Evolutionary conservation across 495 filamentous ascomycete genomes (phyloP).

Genomic region (Xylaria sp.): DNA sequence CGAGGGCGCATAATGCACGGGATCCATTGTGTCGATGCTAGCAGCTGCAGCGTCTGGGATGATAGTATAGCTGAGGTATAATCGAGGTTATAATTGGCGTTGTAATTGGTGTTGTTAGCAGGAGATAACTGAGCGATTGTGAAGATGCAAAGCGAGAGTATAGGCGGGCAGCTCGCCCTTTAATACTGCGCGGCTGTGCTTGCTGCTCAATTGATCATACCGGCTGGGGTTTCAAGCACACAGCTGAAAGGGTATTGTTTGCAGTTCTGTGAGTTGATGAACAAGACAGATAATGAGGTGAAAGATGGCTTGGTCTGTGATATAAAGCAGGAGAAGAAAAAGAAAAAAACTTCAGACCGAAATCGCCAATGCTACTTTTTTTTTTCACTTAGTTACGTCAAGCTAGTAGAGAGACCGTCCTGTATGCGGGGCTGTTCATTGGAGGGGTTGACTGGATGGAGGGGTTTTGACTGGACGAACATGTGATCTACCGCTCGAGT

Average conservation of each 20-base stretch:
- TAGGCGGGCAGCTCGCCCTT: slow-evolving; percentile 23
- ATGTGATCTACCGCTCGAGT: slow-evolving; percentile 13
- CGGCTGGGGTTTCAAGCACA: slow-evolving; percentile 3
- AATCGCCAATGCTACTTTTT: slow-evolving; percentile 21
- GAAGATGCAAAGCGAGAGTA: not conserved
- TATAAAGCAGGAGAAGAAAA: slow-evolving; percentile 10
- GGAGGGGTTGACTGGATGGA: slow-evolving; percentile 24
- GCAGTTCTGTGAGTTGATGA: slow-evolving; percentile 1
- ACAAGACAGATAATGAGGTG: not conserved
- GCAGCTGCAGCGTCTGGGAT: not conserved
- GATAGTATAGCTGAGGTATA: too few relatives aligned
- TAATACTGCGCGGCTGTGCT: slow-evolving; percentile 21
- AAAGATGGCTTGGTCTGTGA: not conserved
- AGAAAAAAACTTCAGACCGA: slow-evolving; percentile 23
- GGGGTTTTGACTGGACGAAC: slow-evolving; percentile 19
- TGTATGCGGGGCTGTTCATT: slow-evolving; percentile 25
- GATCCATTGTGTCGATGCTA: slow-evolving; percentile 44
- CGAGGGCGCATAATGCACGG: slow-evolving; percentile 59
- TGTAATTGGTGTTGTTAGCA: too few relatives aligned
- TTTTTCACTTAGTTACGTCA: slow-evolving; percentile 24
- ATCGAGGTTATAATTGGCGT: too few relatives aligned
- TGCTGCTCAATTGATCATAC: slow-evolving; percentile 24
- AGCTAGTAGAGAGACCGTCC: slow-evolving; percentile 23
- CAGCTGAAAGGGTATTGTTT: not conserved
- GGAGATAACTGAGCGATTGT: not conserved